Evolutionary conservation across 768 basidiomycete species (phyloP).

Genomic region (Royoungia palumana): DNA sequence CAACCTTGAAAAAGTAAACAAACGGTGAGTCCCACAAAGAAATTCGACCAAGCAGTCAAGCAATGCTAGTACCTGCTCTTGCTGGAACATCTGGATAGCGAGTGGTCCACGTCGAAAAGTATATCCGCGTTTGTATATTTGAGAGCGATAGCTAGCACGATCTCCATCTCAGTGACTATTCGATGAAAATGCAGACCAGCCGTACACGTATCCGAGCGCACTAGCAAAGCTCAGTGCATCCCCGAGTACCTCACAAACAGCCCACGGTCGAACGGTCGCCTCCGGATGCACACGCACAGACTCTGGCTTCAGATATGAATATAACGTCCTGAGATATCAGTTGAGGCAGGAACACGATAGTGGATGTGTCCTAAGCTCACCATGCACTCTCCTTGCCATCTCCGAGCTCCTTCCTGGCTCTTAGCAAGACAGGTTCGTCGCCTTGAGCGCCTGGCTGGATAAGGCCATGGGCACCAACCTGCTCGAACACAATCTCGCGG

Average conservation of each 20-base stretch:
- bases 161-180: constrained; percentile 3
- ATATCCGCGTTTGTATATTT: constrained; percentile 81
- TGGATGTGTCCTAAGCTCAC: constrained; percentile 35
- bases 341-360: not conserved
- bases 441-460: constrained; percentile 46
- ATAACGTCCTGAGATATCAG: constrained; percentile 54
- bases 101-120: constrained; percentile 67
- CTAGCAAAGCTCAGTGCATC: constrained; percentile 80
- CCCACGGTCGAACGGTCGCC: constrained; percentile 85
- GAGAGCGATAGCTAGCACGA: constrained; percentile 53
- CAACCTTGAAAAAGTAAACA: constrained; percentile 48
- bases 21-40: constrained; percentile 6
- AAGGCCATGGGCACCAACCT: constrained; percentile 61
- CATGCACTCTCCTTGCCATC: constrained; percentile 54
- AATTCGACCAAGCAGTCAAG: not conserved
- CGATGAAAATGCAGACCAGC: constrained; percentile 2
- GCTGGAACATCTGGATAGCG: constrained; percentile 80
- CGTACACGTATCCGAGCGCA: constrained; percentile 73
- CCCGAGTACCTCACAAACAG: constrained; percentile 72
- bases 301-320: constrained; percentile 81
- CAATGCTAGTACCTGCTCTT: constrained; percentile 60
- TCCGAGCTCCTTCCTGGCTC: constrained; percentile 74
- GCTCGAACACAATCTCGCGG: constrained; percentile 80
- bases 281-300: constrained; percentile 81
- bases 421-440: constrained; percentile 63